These are phyloP conservation scores for Spinacia oleracea DNA, from an alignment of 179 eudicot species.

Conservation along the genomic window DNA sequence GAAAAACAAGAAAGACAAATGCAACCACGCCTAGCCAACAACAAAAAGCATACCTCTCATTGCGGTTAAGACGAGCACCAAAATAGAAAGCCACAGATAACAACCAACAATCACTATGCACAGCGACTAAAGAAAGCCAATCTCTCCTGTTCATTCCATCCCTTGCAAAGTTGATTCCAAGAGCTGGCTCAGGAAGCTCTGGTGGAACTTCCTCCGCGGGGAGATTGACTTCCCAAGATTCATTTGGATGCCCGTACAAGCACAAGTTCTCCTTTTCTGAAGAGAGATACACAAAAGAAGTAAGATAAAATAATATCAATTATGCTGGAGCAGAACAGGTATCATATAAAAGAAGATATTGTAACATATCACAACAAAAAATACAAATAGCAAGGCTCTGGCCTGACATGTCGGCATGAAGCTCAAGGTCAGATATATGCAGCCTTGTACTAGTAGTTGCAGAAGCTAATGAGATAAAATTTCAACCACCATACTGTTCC, in stretches of 20 bases:
- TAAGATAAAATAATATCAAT: constrained; percentile 50
- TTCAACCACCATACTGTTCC: background rate
- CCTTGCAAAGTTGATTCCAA: constrained; percentile 55
- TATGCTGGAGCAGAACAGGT: constrained; percentile 35
- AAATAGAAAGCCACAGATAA: constrained; percentile 59
- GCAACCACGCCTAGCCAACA: background rate
- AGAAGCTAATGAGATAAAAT: background rate
- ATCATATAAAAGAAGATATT: background rate
- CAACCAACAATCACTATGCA: constrained; percentile 54
- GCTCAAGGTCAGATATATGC: background rate
- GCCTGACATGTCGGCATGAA: background rate
- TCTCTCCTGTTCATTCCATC: constrained; percentile 53
- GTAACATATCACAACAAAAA: background rate
- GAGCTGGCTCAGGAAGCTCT: constrained; percentile 56
- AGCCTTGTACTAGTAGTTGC: background rate
- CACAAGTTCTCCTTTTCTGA: constrained; percentile 59
- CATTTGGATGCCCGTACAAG: constrained; percentile 53
- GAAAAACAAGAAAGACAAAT: constrained; percentile 4
- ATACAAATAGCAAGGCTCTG: background rate
- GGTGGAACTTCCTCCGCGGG: constrained; percentile 61
- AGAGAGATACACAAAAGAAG: constrained; percentile 53
- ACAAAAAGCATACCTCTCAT: constrained; percentile 53
- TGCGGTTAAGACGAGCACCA: constrained; percentile 65
- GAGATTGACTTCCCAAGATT: constrained; percentile 54
- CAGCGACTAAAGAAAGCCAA: constrained; percentile 55